phyloP scores from a whole-genome alignment of 1,284 basidiomycete species.

The Apiotrichum domesticum region DNA sequence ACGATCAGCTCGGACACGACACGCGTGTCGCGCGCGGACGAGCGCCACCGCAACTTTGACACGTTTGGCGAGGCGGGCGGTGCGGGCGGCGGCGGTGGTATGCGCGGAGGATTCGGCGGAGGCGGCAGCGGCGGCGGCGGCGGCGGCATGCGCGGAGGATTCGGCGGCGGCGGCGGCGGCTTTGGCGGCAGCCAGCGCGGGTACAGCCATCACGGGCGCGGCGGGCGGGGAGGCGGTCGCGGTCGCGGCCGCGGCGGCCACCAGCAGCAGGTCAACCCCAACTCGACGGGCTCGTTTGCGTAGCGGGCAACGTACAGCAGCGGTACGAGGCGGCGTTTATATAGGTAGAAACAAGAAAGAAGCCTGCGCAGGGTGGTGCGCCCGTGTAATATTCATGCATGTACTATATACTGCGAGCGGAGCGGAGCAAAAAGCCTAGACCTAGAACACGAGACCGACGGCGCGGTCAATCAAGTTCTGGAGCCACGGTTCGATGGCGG shows the following conservation, averaged over 20 bases:
- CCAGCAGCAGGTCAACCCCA: background rate
- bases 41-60: slow-evolving; percentile 40
- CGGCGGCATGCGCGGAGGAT: background rate
- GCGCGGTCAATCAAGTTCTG: slow-evolving; percentile 2
- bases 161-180: background rate
- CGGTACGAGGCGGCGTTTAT: no score
- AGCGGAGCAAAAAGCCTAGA: background rate
- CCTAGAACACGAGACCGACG: background rate
- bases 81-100: slow-evolving; percentile 6
- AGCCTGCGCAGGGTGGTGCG: background rate
- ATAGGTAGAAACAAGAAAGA: no score
- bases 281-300: background rate
- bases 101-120: slow-evolving; percentile 14
- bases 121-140: slow-evolving; percentile 15
- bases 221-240: background rate
- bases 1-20: slow-evolving; percentile 29
- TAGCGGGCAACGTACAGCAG: background rate
- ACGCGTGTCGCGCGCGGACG: slow-evolving; percentile 33
- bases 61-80: slow-evolving; percentile 44
- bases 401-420: slow-evolving; percentile 2
- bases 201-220: background rate
- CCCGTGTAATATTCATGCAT: slow-evolving; percentile 12
- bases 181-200: slow-evolving; percentile 14
- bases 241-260: background rate
- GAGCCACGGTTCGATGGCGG: background rate